Evolutionary conservation across 768 basidiomycete genomes (phyloP), one percentile per base, ranked within the genome.

Genomic region (Pisolithus orientalis): DNA sequence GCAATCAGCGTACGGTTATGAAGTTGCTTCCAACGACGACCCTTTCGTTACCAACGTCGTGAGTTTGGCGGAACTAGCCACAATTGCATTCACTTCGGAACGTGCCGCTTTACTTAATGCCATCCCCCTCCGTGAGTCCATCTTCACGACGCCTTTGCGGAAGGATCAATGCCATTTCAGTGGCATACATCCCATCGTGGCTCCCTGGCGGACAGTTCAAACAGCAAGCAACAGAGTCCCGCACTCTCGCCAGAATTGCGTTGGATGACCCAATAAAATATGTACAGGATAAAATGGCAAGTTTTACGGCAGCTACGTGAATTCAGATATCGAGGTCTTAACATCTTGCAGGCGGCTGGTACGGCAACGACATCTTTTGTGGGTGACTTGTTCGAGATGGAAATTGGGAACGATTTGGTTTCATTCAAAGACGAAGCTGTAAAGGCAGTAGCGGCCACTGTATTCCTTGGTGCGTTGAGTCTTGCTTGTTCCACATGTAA

Each of bases 161-260:
- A 13, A 34, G 14, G 13, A 13, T 34, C 4, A 34, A 34, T 34
- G 13, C 13, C 11, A 34, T 34, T 40, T 17, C 51, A 61, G 64
- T 64, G 29, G 58, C 53, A 52, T 38, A 61, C 34, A 37, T 62
- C 21, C 64, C 64, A 14, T 49, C 60, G 3, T 65, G 57, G 62
- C 47, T 61, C 5, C 59, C 62, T 5, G 55, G 55, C 27, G 47
- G 27, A 52, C n/a, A 7, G 1, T 34, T 58, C 40, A 52, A 54
- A 32, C 42, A 38, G 24, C 24, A 25, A 2, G 44, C 46, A 16
- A 6, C 32, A 1, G 37, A 28, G 5, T 42, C 39, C 21, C 54
- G 17, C 42, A 34, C 48, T 16, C 39, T 49, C 13, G 47, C 24
- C 3, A 49, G 45, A n/a, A 14, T 44, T 14, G 50, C 52, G 3